Evolutionary conservation across 805 yeast species (phyloP).

Genomic region (Yarrowia bubula): DNA sequence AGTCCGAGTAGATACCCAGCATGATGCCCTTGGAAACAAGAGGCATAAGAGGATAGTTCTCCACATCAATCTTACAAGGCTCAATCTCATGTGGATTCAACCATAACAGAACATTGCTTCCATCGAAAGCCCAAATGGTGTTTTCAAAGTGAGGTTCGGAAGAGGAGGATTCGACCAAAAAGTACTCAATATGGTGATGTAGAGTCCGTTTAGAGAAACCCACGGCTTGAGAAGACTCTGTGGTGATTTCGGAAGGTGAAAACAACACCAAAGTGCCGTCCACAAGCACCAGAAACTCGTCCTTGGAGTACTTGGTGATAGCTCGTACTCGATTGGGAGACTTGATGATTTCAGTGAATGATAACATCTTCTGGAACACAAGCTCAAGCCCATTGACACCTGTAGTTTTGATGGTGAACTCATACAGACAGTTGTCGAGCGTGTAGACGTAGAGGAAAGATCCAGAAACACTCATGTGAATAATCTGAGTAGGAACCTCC

Average conservation of each 20-base stretch:
- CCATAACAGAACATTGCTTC: constrained; percentile 38
- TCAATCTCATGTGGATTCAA: constrained; percentile 28
- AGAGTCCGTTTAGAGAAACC: constrained; percentile 35
- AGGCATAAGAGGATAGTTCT: constrained; percentile 52
- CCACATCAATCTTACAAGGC: constrained; percentile 34
- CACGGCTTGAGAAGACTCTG: not conserved
- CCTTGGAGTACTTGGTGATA: constrained; percentile 31
- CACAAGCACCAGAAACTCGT: constrained; percentile 35
- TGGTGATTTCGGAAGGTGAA: constrained; percentile 28
- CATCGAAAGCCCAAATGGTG: constrained; percentile 45
- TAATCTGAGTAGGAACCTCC: constrained; percentile 37
- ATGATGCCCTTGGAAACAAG: constrained; percentile 49
- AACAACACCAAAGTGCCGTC: constrained; percentile 42
- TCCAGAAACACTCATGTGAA: constrained; percentile 36
- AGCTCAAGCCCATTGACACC: constrained; percentile 31
- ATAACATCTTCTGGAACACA: constrained; percentile 38
- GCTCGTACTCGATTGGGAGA: constrained; percentile 44
- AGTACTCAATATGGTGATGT: constrained; percentile 42
- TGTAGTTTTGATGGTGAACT: constrained; percentile 33
- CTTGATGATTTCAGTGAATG: constrained; percentile 40
- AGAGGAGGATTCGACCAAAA: constrained; percentile 34
- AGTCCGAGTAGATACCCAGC: constrained; percentile 51
- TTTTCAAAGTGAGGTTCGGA: constrained; percentile 31
- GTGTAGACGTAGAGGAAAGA: constrained; percentile 40
- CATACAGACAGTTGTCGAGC: constrained; percentile 37